Base-by-base conservation (phyloP, 257 asterid genomes). In the Marsdenia floribunda region DNA sequence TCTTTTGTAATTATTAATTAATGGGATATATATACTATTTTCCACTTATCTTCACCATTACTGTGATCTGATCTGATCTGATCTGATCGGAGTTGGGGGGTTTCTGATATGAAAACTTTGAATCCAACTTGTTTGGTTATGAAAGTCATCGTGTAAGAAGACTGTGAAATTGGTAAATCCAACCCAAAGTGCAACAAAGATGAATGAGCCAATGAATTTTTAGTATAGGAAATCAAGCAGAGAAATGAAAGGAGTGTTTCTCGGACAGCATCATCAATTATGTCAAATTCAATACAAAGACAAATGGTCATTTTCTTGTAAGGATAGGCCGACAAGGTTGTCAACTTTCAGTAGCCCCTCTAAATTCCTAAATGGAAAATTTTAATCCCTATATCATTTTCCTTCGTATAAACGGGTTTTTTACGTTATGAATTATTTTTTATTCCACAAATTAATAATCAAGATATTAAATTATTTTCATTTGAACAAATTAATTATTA, bases 321-420 rank as follows among this genome's bases (percentile, higher is more conserved):
- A 1, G 21, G 63, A 70, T 79, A 71, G 76, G 68, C 84, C 80
- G 81, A 87, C 86, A 85, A 73, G 57, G 54, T 12, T 15, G 82
- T 85, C 84, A 50, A 68, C 52, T 72, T 74, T 74, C 42, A 11
- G 5, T 14, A 24, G 67, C 22, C 54, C 67, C 15, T 38, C 71
- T 14, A 24, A 24, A 70, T 40, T 26, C 21, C 38, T 6, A 15
- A 21, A 2, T 16, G 15, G 19, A 15, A 52, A 52, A 16, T 12
- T 49, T 49, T 49, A 11, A 49, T 11, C 3, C 16, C 14, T 11
- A 49, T 0, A 2, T 3, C 12, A 46, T 6, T 3, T 46, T 6
- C 8, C 50, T 46, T 49, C 53, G 33, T 29, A 29, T 29, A 29
- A 29, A 29, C 33, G 33, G 33, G 33, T 29, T 29, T 29, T 29